phyloP scores from a whole-genome alignment of 2,329 filamentous ascomycete genomes.

The Talaromyces atroroseus region DNA sequence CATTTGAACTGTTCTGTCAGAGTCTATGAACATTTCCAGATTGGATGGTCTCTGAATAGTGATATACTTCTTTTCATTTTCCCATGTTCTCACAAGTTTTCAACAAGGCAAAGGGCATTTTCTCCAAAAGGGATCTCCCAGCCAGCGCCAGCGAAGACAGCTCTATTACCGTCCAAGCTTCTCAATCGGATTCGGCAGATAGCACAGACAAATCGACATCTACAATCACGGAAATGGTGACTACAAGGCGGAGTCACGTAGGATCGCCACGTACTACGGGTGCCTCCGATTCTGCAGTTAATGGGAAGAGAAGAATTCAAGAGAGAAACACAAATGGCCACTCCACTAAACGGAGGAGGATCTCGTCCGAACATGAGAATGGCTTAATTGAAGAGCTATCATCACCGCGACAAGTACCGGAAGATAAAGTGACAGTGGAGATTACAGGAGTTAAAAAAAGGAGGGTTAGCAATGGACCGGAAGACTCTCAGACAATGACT shows the following conservation, averaged over 20 bases:
- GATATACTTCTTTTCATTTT: conserved; percentile 12
- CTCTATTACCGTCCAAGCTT: conserved; percentile 13
- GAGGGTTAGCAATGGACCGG: neutral
- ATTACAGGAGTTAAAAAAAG: conserved; percentile 1
- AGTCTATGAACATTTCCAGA: neutral
- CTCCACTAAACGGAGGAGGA: conserved; percentile 32
- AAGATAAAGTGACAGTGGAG: conserved; percentile 5
- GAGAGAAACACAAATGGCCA: conserved; percentile 19
- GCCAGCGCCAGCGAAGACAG: conserved; percentile 8
- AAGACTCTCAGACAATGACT: neutral
- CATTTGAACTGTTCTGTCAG: neutral
- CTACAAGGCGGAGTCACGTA: conserved; percentile 26
- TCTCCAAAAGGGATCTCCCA: conserved; percentile 28
- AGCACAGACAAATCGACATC: conserved; percentile 7
- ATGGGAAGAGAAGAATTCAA: conserved; percentile 31
- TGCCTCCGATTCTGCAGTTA: conserved; percentile 14
- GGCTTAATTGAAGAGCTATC: conserved; percentile 15
- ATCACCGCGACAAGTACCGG: conserved; percentile 6
- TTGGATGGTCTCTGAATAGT: neutral
- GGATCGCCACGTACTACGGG: conserved; percentile 15
- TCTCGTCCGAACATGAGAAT: conserved; percentile 15
- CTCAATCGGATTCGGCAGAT: conserved; percentile 8
- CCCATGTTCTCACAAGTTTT: conserved; percentile 40
- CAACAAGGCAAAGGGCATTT: conserved; percentile 39
- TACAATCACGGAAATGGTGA: conserved; percentile 24